These are phyloP conservation scores for Salix arbutifolia DNA, from an alignment of 345 rosid species.

Conservation along the genomic window DNA sequence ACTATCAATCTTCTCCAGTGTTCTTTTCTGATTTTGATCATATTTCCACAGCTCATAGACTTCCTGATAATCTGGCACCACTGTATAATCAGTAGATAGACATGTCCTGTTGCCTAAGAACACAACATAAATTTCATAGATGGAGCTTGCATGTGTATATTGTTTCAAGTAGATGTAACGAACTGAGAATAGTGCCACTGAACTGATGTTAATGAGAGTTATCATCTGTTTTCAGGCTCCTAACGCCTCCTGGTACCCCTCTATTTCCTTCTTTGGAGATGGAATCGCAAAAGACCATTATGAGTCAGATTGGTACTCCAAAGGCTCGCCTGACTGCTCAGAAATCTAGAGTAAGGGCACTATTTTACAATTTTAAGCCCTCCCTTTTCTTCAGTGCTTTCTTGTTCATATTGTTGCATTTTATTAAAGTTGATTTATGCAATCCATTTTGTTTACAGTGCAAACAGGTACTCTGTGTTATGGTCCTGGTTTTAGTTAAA, in stretches of 20 bases:
- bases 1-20: not conserved
- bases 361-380: not conserved
- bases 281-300: constrained; percentile 71
- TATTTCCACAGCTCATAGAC: not conserved
- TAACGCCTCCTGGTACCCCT: constrained; percentile 97
- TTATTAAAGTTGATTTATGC: not conserved
- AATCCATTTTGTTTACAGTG: not conserved
- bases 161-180: not conserved
- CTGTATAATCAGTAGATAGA: not conserved
- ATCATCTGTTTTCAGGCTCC: constrained; percentile 59
- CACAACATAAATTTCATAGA: not conserved
- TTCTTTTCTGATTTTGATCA: not conserved
- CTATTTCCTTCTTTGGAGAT: constrained; percentile 93
- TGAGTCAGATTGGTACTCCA: constrained; percentile 65
- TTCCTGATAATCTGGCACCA: not conserved
- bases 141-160: not conserved
- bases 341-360: constrained; percentile 72
- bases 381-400: not conserved
- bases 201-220: constrained; percentile 11
- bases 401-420: not conserved
- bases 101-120: not conserved
- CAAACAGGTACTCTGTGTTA: not conserved
- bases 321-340: constrained; percentile 57
- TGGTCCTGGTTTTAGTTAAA: not conserved
- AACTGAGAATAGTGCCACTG: not conserved